A percentile compares a stretch with the other conserved stretches of the same genome.
Evolutionary conservation across 2,329 filamentous ascomycete species (phyloP).

Genomic region (Trichoderma endophyticum): DNA sequence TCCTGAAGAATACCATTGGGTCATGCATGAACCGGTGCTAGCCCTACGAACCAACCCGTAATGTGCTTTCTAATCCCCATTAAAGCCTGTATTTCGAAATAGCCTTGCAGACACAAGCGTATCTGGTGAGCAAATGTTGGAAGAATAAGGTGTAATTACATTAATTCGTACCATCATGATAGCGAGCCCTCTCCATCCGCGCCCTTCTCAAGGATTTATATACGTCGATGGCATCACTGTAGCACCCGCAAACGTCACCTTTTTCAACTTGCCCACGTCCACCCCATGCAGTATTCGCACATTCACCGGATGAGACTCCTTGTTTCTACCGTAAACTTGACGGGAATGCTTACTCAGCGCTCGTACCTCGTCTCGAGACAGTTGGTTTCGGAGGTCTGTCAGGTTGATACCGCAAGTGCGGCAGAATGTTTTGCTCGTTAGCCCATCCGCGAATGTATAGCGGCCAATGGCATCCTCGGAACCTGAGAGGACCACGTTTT

Average conservation of each 20-base stretch:
- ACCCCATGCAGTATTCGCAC: slow-evolving; percentile 27
- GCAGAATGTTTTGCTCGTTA: slow-evolving; percentile 46
- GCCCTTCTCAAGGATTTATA: neutral
- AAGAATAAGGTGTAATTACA: neutral
- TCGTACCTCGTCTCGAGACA: slow-evolving; percentile 36
- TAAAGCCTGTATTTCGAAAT: neutral
- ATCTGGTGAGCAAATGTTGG: neutral
- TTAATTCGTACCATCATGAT: neutral
- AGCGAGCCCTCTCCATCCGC: too few species aligned
- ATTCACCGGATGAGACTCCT: slow-evolving; percentile 35
- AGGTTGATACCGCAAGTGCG: slow-evolving; percentile 46
- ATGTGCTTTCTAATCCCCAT: neutral
- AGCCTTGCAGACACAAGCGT: neutral
- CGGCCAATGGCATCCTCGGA: slow-evolving; percentile 35
- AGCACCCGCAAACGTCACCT: neutral
- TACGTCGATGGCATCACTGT: neutral
- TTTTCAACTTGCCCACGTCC: neutral
- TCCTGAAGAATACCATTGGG: neutral
- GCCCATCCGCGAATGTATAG: slow-evolving; percentile 36
- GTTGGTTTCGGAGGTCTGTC: slow-evolving; percentile 29
- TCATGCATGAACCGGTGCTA: neutral
- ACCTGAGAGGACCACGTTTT: slow-evolving; percentile 41
- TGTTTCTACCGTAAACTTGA: slow-evolving; percentile 21
- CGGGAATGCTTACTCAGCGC: slow-evolving; percentile 22
- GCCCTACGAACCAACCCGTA: neutral